phyloP scores from a whole-genome alignment of 2,329 filamentous ascomycete species.

The Calonectria leucothoes region DNA sequence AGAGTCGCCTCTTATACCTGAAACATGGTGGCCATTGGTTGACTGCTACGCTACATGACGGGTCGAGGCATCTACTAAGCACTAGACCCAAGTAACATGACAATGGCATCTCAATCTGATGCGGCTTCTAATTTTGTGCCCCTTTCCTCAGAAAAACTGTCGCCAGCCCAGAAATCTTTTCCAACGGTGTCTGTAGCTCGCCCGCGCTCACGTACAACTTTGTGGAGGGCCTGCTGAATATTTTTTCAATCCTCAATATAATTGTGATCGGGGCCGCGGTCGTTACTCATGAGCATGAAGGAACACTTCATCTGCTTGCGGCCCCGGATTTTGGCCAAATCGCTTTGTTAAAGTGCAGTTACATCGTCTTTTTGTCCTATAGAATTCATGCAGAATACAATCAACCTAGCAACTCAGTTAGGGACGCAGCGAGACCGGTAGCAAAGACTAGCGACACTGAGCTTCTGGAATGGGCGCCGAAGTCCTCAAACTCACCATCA shows the following conservation, averaged over 20 bases:
- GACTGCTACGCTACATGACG: background rate
- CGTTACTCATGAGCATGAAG: background rate
- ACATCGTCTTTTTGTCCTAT: background rate
- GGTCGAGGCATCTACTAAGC: background rate
- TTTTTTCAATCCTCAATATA: conserved; percentile 10
- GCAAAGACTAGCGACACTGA: too few relatives aligned
- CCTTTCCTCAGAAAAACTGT: background rate
- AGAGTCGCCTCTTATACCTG: background rate
- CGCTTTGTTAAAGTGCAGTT: background rate
- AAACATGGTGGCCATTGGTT: background rate
- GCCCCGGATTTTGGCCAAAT: background rate
- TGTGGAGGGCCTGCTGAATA: background rate
- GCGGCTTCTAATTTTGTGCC: background rate
- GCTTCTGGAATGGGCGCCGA: too few relatives aligned
- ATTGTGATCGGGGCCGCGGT: conserved; percentile 3
- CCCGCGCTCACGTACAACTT: background rate
- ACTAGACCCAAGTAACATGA: background rate
- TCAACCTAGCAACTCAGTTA: too few relatives aligned
- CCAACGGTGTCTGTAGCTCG: background rate
- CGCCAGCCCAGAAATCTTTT: background rate
- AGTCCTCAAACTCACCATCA: too few relatives aligned
- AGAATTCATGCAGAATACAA: conserved; percentile 1
- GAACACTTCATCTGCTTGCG: background rate
- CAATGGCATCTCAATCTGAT: background rate
- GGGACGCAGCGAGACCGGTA: too few relatives aligned